phyloP scores from a whole-genome alignment of 805 yeast species.

The Ogataea wickerhamii region DNA sequence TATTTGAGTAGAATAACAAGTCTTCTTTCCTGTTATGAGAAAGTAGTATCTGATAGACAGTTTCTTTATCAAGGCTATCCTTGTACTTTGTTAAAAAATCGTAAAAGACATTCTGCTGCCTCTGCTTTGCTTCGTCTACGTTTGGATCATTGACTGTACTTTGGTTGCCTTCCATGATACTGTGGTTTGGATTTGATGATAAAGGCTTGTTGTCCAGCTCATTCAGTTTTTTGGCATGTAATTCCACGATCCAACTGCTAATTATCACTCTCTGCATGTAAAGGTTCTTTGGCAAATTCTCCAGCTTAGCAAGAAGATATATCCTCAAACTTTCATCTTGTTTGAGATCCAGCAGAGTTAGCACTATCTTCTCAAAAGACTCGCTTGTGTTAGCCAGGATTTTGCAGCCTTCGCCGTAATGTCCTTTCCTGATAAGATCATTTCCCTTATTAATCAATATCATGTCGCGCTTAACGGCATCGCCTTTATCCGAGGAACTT shows the following conservation, averaged over 20 bases:
- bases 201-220: constrained; percentile 34
- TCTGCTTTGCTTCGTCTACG: constrained; percentile 30
- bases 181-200: constrained; percentile 4
- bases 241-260: constrained; percentile 64
- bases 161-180: constrained; percentile 8
- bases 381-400: constrained; percentile 59
- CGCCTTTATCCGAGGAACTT: constrained; percentile 29
- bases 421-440: constrained; percentile 32
- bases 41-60: constrained; percentile 68
- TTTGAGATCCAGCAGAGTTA: constrained; percentile 46
- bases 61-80: constrained; percentile 54
- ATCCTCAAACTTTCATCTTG: constrained; percentile 41
- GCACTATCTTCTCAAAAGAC: constrained; percentile 67
- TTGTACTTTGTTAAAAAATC: constrained; percentile 49
- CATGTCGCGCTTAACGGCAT: constrained; percentile 40
- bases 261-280: constrained; percentile 49
- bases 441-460: constrained; percentile 56
- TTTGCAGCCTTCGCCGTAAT: constrained; percentile 44
- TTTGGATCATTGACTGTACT: constrained; percentile 5
- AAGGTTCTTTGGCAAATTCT: constrained; percentile 25
- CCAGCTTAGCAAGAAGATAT: constrained; percentile 44
- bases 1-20: constrained; percentile 62
- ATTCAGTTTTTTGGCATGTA: constrained; percentile 47
- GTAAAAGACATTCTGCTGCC: constrained; percentile 34
- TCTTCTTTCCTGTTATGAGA: constrained; percentile 64